Percentiles rank a stretch among this genome's conserved stretches.
phyloP scores from a whole-genome alignment of 257 asterid genomes.

The Fraxinus anomala region DNA sequence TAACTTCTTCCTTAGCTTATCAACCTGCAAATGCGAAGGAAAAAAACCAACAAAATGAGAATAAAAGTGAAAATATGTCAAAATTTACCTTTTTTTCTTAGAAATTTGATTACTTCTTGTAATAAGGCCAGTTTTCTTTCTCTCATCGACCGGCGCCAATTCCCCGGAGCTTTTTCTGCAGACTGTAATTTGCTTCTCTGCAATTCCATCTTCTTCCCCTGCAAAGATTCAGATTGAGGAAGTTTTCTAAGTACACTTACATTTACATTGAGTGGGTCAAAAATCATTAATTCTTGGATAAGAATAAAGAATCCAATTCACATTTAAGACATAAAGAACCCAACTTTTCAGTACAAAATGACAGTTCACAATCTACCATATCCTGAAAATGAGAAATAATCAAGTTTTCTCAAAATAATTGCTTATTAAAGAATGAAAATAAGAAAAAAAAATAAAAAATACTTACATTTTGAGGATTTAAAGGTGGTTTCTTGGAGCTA shows the following conservation, averaged over 20 bases:
- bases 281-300: constrained; percentile 27
- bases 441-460: background rate
- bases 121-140: constrained; percentile 72
- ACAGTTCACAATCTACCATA: constrained; percentile 26
- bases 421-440: background rate
- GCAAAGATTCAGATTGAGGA: constrained; percentile 31
- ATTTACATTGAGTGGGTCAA: background rate
- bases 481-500: constrained; percentile 46
- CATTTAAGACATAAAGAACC: constrained; percentile 19
- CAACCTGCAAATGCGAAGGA: constrained; percentile 59
- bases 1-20: constrained; percentile 80
- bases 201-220: constrained; percentile 65
- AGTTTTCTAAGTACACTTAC: background rate
- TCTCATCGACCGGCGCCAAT: constrained; percentile 30
- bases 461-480: constrained; percentile 60
- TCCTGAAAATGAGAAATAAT: constrained; percentile 9
- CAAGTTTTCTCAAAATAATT: constrained; percentile 1
- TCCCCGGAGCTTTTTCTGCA: constrained; percentile 35
- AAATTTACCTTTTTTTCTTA: background rate
- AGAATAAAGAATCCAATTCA: constrained; percentile 24
- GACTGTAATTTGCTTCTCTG: constrained; percentile 42
- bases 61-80: background rate
- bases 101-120: constrained; percentile 56
- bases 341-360: constrained; percentile 24
- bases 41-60: background rate